Evolutionary conservation across 2,329 filamentous ascomycete species (phyloP).

Genomic region (Neofusicoccum cordaticola): DNA sequence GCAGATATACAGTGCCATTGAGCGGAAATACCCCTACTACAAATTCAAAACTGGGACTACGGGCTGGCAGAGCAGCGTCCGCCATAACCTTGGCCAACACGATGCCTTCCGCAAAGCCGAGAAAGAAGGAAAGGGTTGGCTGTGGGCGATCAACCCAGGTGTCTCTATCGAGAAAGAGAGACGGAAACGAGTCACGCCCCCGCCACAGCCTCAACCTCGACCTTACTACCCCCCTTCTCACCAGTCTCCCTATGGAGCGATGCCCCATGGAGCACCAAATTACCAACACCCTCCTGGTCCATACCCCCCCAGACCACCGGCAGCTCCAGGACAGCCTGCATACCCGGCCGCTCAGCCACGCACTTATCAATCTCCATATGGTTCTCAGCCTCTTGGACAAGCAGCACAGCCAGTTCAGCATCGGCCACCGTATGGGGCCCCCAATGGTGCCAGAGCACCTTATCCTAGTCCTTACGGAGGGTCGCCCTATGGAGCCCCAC

Average conservation of each 20-base stretch:
- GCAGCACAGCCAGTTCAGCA: conserved; percentile 5
- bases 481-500: conserved; percentile 7
- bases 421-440: conserved; percentile 7
- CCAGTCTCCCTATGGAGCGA: conserved; percentile 14
- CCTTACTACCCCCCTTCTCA: conserved; percentile 13
- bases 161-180: conserved; percentile 59
- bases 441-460: conserved; percentile 8
- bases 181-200: conserved; percentile 51
- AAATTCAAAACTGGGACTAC: conserved; percentile 58
- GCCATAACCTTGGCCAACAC: conserved; percentile 61
- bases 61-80: conserved; percentile 66
- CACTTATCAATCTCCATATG: conserved; percentile 17
- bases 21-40: conserved; percentile 63
- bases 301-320: conserved; percentile 14
- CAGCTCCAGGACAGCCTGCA: conserved; percentile 7
- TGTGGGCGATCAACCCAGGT: conserved; percentile 60
- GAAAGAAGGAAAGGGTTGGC: conserved; percentile 58
- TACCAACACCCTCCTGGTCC: conserved; percentile 12
- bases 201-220: conserved; percentile 27
- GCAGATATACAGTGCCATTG: conserved; percentile 64
- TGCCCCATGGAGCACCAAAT: conserved; percentile 2
- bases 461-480: conserved; percentile 13
- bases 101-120: conserved; percentile 60
- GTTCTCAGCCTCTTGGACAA: conserved; percentile 13
- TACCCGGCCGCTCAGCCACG: conserved; percentile 6